Base-by-base conservation (phyloP, 495 filamentous ascomycete genomes). In the Saxophila tyrrhenica region DNA sequence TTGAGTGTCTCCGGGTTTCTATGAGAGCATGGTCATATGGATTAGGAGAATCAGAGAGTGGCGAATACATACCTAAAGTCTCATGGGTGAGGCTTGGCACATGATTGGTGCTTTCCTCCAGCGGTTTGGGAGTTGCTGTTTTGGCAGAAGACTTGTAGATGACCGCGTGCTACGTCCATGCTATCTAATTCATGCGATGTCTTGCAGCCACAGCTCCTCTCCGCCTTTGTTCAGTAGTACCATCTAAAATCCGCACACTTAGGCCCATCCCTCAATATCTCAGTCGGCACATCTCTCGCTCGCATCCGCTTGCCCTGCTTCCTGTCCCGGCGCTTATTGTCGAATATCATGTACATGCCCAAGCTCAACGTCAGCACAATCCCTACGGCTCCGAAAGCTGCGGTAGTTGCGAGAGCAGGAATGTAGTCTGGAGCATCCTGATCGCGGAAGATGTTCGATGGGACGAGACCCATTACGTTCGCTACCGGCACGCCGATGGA, bases 401-500 rank as follows among this genome's bases (percentile, higher is more conserved):
- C 85, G 0, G 85, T 85, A 0, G 84, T 89, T 45, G 81, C 76
- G 50, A 89, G 66, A 0, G 86, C 85, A 0, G 85, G 84, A 32
- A 82, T 73, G 55, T 91, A 89, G 57, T 86, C 82, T 0, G 86
- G 86, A 16, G 77, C 75, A 58, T 87, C 83, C 56, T 83, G 65
- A 13, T 70, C 69, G n/a, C 77, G 78, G 71, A 91, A 91, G 59
- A 87, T 81, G 59, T 89, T 87, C 49, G 76, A 80, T 15, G 73
- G 73, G 1, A 89, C 84, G 2, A 91, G 65, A 16, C 86, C 86
- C 85, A 89, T 89, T n/a, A 89, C 69, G 46, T 89, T 89, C 1
- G 85, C 85, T 8, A 87, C 65, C 0, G 86, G 85, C 0, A 89
- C 85, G 22, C 81, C 84, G 32, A 89, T 73, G 50, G 81, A 83